Conservation (phyloP, 2,329 filamentous ascomycete genomes). For the Aspergillus amoenus region DNA sequence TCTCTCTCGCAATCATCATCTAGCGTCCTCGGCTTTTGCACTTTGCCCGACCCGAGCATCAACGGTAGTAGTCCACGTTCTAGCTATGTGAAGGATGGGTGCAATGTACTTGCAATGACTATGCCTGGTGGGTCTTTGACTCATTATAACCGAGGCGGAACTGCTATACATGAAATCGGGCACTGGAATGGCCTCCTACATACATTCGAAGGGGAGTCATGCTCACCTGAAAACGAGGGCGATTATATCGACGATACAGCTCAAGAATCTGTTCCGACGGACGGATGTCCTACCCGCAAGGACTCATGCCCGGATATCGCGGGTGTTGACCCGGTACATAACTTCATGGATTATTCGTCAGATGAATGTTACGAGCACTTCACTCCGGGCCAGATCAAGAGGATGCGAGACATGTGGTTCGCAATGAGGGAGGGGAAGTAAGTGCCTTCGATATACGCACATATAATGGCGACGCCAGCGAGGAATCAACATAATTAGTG, state of each 20-base stretch:
- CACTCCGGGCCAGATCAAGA: slow-evolving; percentile 48
- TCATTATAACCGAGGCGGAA: slow-evolving; percentile 51
- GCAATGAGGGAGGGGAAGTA: slow-evolving; percentile 40
- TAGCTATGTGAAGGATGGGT: slow-evolving; percentile 54
- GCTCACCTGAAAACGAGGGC: slow-evolving; percentile 33
- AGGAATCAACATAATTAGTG: not conserved
- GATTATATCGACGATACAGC: slow-evolving; percentile 48
- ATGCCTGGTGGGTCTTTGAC: slow-evolving; percentile 53
- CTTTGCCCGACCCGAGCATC: slow-evolving; percentile 45
- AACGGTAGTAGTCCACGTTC: slow-evolving; percentile 36
- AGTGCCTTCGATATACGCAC: slow-evolving; percentile 3
- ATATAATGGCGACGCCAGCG: not conserved
- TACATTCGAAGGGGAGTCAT: slow-evolving; percentile 44
- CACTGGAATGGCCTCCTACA: slow-evolving; percentile 50
- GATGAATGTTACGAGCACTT: slow-evolving; percentile 58
- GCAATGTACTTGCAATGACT: slow-evolving; percentile 57
- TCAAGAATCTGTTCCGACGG: slow-evolving; percentile 56
- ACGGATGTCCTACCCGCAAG: slow-evolving; percentile 54
- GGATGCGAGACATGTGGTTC: slow-evolving; percentile 55
- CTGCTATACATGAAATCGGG: slow-evolving; percentile 48
- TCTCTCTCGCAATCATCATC: slow-evolving; percentile 19
- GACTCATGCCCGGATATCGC: slow-evolving; percentile 49
- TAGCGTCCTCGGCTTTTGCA: slow-evolving; percentile 56
- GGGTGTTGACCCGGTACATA: slow-evolving; percentile 54
- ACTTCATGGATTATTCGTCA: slow-evolving; percentile 61